phyloP scores from a whole-genome alignment of 768 basidiomycete species.

The Hygrocybe punicea region DNA sequence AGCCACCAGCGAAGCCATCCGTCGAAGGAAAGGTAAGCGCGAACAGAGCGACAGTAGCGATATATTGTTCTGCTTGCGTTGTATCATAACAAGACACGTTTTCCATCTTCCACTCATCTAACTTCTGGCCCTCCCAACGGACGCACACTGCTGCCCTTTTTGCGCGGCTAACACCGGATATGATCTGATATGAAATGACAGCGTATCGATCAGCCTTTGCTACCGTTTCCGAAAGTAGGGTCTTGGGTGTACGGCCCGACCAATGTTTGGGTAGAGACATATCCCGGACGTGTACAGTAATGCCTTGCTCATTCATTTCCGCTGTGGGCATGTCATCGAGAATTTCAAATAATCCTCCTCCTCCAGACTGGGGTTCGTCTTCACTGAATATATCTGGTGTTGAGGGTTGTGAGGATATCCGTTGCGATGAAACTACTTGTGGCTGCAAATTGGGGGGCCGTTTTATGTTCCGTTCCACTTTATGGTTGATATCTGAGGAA shows the following conservation, averaged over 20 bases:
- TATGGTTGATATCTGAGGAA: neutral
- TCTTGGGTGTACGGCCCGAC: slow-evolving; percentile 78
- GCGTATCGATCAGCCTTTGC: slow-evolving; percentile 71
- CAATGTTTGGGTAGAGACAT: slow-evolving; percentile 82
- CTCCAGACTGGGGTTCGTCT: slow-evolving; percentile 46
- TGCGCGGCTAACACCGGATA: slow-evolving; percentile 72
- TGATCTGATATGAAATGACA: slow-evolving; percentile 57
- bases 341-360: slow-evolving; percentile 71
- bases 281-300: slow-evolving; percentile 54
- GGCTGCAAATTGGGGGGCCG: slow-evolving; percentile 19
- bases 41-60: slow-evolving; percentile 83
- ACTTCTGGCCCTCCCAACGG: slow-evolving; percentile 63
- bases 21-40: slow-evolving; percentile 61
- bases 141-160: slow-evolving; percentile 70
- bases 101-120: slow-evolving; percentile 75
- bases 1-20: slow-evolving; percentile 61
- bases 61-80: slow-evolving; percentile 83
- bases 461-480: slow-evolving; percentile 5
- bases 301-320: slow-evolving; percentile 55
- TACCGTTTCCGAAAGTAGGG: slow-evolving; percentile 64
- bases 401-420: slow-evolving; percentile 5
- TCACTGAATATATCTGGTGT: slow-evolving; percentile 51
- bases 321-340: slow-evolving; percentile 61
- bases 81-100: slow-evolving; percentile 77
- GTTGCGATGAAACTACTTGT: slow-evolving; percentile 8